Evolutionary conservation across 164 flowering plant species (phyloP), one percentile per base, ranked within the genome.

Genomic region (Protea cynaroides): DNA sequence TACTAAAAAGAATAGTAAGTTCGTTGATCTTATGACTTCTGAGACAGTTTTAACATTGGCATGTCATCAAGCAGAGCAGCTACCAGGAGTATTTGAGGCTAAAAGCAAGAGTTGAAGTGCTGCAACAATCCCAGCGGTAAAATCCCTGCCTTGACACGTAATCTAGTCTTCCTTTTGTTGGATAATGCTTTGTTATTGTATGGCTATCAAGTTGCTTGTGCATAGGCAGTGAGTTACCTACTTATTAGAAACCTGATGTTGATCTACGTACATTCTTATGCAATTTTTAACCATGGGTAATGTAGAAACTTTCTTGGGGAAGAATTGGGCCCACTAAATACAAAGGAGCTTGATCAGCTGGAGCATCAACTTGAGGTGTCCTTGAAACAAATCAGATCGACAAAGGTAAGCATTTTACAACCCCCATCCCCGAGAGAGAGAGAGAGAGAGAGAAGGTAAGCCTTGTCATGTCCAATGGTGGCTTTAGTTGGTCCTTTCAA

Each of bases 341-440:
- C 76, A 21, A 80, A 72, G 72, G 85, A 84, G 62, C 84, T 84
- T 46, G 85, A 84, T 36, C 82, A 78, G 54, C 83, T 84, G 44
- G 88, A 84, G 71, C 69, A 69, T 29, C 81, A 77, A 59, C 69
- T 84, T 11, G 84, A 84, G 25, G 47, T 63, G 53, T 80, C 88
- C 19, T 65, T 84, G 72, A 80, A 66, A 68, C 81, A 72, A 65
- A 69, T 84, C 25, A 75, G 84, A 63, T 81, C 77, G 0, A 78
- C 70, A n/a, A 81, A 76, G 84, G 87, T 83, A 71, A 47, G 14
- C 34, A 13, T 29, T 29, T 29, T 29, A 29, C 34, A 29, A 5
- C 5, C 34, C 34, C 34, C 34, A 29, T 5, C 34, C 34, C 34
- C 34, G 4, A 29, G n/a, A 29, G 34, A 29, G 34, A 29, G 34